Base-by-base conservation (phyloP, 441 rosid genomes). In the Rhodomyrtus psidioides region DNA sequence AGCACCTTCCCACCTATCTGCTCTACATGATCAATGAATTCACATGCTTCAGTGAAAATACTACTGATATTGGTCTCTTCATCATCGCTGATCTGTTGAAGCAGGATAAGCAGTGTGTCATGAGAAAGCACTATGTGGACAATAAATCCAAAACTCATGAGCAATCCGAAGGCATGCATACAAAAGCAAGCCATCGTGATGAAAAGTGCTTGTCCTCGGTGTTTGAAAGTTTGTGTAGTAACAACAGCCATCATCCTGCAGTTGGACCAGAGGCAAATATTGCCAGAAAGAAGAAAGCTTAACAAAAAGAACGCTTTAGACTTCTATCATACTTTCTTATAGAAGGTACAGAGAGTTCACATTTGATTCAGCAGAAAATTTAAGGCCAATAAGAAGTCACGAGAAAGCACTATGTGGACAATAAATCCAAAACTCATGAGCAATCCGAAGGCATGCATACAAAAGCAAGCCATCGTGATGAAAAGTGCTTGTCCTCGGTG, bases 41-140 rank as follows among this genome's bases (percentile, higher is more conserved):
- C 92, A 19, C 92, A 94, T 81, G 98, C 99, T 91, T 96, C 98
- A 87, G 90, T 93, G 87, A 98, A 96, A 91, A 98, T 93, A 39
- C 91, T 89, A 90, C 93, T 90, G 84, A 98, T 96, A 85, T 95
- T 91, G 88, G 98, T 81, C 90, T 98, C 99, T 91, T 98, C 99
- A 9, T 89, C 89, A 82, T 98, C 99, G 83, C 89, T 91, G 88
- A 96, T 93, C 99, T 96, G 95, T 89, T 86, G 86, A 87, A 81
- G 60, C 42, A 85, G 39, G 62, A 21, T 53, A 81, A 53, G 58
- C 57, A 57, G 79, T 56, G 28, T 58, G 59, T 57, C 21, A n/a
- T 44, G 79, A 70, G 51, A 39, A 26, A 19, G 84, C 55, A 27
- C 42, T 55, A 53, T 82, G 46, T 55, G 57, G 83, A 34, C 26